A percentile compares a stretch with the other conserved stretches of the same genome.
Evolutionary conservation across 768 basidiomycete genomes (phyloP).

Genomic region (Trametes sanguinea): DNA sequence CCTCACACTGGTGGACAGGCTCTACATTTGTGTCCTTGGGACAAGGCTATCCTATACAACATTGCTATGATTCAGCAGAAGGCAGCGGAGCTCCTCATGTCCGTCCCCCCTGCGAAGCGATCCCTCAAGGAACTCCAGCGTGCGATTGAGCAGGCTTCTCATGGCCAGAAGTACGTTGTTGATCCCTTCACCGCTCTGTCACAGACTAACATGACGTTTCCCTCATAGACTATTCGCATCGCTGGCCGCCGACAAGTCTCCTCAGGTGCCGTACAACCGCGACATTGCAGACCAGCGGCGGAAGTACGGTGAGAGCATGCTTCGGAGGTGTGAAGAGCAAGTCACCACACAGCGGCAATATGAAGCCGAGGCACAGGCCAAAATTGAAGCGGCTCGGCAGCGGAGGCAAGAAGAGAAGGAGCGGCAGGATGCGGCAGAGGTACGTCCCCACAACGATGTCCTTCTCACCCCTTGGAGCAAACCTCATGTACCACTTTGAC

Average conservation of each 20-base stretch:
- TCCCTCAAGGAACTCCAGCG: conserved; percentile 76
- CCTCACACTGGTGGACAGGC: conserved; percentile 53
- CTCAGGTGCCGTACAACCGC: conserved; percentile 75
- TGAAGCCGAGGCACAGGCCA: conserved; percentile 71
- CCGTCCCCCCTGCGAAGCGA: conserved; percentile 71
- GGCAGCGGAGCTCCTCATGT: conserved; percentile 85
- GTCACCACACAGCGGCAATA: conserved; percentile 67
- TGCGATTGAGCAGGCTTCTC: conserved; percentile 77
- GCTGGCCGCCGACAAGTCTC: conserved; percentile 70
- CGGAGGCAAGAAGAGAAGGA: conserved; percentile 80
- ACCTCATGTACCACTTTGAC: conserved; percentile 6
- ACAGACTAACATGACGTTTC: not conserved
- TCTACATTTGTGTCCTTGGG: conserved; percentile 77
- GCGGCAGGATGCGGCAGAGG: conserved; percentile 65
- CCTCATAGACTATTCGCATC: conserved; percentile 73
- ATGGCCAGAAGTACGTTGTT: conserved; percentile 77
- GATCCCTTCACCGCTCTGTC: not conserved
- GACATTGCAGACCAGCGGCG: conserved; percentile 89
- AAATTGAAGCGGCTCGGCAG: conserved; percentile 74
- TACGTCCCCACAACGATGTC: conserved; percentile 34
- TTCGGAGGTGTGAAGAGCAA: conserved; percentile 82
- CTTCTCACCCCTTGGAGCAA: not conserved
- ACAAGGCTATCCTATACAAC: conserved; percentile 92
- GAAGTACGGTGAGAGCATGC: conserved; percentile 86
- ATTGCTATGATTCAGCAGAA: conserved; percentile 99